Percentiles rank a stretch among this genome's conserved stretches.
These are phyloP conservation scores for Fusarium newnesense DNA, from an alignment of 2,329 filamentous ascomycete genomes.

Conservation along the genomic window DNA sequence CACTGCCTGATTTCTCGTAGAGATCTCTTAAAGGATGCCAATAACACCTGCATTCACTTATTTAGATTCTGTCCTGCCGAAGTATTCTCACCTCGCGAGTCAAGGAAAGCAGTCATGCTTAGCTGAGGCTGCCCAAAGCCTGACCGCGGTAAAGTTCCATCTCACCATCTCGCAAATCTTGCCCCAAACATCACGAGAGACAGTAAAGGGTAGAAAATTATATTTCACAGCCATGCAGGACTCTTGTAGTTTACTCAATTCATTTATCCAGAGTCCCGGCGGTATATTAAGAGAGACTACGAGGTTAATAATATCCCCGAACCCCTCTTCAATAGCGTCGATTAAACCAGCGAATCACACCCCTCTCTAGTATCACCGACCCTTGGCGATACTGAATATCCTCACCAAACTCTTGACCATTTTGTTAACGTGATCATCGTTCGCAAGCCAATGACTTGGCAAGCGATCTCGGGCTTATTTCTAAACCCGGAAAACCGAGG, in stretches of 20 bases:
- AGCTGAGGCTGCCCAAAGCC: neutral
- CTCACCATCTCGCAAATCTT: no score
- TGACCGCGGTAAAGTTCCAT: neutral
- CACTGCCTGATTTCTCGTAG: no score
- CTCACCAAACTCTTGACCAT: neutral
- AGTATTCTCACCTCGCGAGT: no score
- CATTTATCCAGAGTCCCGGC: neutral
- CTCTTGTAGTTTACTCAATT: neutral
- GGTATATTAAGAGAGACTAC: neutral
- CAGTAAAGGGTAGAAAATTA: neutral
- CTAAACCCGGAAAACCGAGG: neutral
- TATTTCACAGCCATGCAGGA: neutral
- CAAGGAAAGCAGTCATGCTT: no score
- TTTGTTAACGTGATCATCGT: neutral
- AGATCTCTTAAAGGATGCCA: no score
- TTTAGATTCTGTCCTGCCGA: no score
- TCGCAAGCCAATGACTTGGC: neutral
- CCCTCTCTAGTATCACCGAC: accelerated
- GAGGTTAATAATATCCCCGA: neutral
- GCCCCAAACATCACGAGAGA: neutral
- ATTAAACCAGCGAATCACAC: neutral
- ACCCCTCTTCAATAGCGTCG: neutral
- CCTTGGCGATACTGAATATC: neutral
- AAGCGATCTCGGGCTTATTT: neutral
- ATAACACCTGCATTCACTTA: no score